Percentiles rank a stretch among this genome's conserved stretches.
These are phyloP conservation scores for Aspergillus jensenii DNA, from an alignment of 2,329 filamentous ascomycete genomes.

Conservation along the genomic window DNA sequence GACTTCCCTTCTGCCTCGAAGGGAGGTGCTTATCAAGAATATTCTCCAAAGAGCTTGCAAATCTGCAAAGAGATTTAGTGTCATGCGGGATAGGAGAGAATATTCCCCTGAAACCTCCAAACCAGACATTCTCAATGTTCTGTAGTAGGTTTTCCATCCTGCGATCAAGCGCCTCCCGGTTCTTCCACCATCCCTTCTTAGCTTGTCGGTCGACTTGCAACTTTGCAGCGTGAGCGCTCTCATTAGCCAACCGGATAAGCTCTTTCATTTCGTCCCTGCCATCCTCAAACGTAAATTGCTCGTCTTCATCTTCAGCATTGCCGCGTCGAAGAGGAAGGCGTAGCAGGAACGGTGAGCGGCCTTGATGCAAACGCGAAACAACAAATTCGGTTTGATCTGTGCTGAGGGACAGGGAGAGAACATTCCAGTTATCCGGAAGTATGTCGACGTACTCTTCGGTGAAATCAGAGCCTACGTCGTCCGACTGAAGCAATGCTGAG, in stretches of 20 bases:
- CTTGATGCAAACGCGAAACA: slow-evolving; percentile 78
- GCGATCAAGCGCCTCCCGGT: slow-evolving; percentile 75
- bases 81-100: slow-evolving; percentile 72
- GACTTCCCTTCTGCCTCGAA: slow-evolving; percentile 65
- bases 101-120: slow-evolving; percentile 92
- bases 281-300: slow-evolving; percentile 79
- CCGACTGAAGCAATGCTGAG: slow-evolving; percentile 20
- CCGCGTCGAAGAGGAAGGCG: slow-evolving; percentile 82
- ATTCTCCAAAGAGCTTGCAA: slow-evolving; percentile 73
- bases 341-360: slow-evolving; percentile 78
- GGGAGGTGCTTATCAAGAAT: slow-evolving; percentile 83
- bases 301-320: slow-evolving; percentile 71
- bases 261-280: slow-evolving; percentile 77
- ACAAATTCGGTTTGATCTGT: slow-evolving; percentile 81
- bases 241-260: slow-evolving; percentile 78
- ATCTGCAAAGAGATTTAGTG: slow-evolving; percentile 66
- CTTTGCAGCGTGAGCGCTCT: slow-evolving; percentile 72
- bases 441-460: slow-evolving; percentile 81
- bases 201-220: slow-evolving; percentile 73
- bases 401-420: slow-evolving; percentile 80
- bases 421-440: slow-evolving; percentile 78
- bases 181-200: slow-evolving; percentile 85
- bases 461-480: slow-evolving; percentile 57
- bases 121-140: slow-evolving; percentile 89
- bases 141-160: slow-evolving; percentile 75